These are phyloP conservation scores for Taxillus chinensis DNA, from an alignment of 164 flowering plant species.

Conservation along the genomic window DNA sequence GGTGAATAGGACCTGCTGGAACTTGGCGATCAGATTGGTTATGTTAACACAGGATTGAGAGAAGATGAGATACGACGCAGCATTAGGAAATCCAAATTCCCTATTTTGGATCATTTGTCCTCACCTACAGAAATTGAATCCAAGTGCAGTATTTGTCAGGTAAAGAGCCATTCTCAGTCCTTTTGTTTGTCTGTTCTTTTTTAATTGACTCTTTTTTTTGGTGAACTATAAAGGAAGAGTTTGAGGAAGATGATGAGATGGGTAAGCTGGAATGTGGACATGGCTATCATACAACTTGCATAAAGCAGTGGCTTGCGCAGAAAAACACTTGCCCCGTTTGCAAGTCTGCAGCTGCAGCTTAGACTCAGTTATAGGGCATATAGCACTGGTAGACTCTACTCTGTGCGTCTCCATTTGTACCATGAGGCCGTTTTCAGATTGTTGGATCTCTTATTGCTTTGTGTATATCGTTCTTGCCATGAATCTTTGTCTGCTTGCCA, in stretches of 20 bases:
- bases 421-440: no score
- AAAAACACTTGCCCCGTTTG: slow-evolving; percentile 44
- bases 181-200: no score
- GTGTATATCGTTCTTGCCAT: no score
- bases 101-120: slow-evolving; percentile 6
- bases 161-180: neutral
- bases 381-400: no score
- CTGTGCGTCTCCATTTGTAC: no score
- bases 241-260: slow-evolving; percentile 30
- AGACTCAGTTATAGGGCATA: no score
- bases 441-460: no score
- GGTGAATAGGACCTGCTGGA: slow-evolving; percentile 31
- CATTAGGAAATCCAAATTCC: slow-evolving; percentile 20
- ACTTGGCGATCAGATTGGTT: slow-evolving; percentile 40
- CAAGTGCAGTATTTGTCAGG: slow-evolving; percentile 24
- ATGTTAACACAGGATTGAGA: slow-evolving; percentile 35
- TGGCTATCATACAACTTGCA: slow-evolving; percentile 16
- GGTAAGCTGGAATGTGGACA: slow-evolving; percentile 36
- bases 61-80: slow-evolving; percentile 28
- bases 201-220: neutral
- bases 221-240: slow-evolving; percentile 30
- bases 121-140: slow-evolving; percentile 15
- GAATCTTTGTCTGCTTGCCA: no score
- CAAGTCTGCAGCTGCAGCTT: slow-evolving; percentile 17
- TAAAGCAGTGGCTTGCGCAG: slow-evolving; percentile 38